Evolutionary conservation across 2,329 filamentous ascomycete species (phyloP).

Genomic region (Cylindrodendrum hubeiense): DNA sequence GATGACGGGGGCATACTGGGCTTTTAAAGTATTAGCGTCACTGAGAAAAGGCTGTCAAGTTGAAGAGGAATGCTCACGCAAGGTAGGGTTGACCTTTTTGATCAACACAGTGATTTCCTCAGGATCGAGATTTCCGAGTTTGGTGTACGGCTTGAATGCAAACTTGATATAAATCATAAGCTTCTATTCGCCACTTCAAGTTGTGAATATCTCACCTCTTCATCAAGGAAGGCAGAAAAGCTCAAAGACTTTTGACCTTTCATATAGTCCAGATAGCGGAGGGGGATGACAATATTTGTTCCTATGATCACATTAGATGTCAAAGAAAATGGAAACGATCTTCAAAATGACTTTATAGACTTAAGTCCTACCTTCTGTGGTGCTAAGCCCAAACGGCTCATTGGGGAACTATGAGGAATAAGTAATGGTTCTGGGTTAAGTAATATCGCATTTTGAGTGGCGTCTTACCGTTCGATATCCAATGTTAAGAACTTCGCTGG

Average conservation of each 20-base stretch:
- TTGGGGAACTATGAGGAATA: no score
- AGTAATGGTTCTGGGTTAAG: no score
- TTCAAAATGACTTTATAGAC: no score
- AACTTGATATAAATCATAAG: background rate
- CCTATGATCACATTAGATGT: background rate
- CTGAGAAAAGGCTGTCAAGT: background rate
- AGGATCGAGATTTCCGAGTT: slow-evolving; percentile 17
- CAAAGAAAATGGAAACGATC: background rate
- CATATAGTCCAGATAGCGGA: slow-evolving; percentile 7
- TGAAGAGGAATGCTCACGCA: slow-evolving; percentile 5
- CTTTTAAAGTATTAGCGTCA: slow-evolving; percentile 3
- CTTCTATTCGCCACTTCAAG: no score
- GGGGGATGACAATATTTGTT: slow-evolving; percentile 19
- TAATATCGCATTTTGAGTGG: no score
- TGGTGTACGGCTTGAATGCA: slow-evolving; percentile 20
- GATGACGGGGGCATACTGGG: slow-evolving; percentile 12
- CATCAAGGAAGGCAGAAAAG: slow-evolving; percentile 24
- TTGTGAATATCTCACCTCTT: slow-evolving; percentile 15
- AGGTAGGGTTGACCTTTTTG: slow-evolving; percentile 20
- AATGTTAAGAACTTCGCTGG: no score
- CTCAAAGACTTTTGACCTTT: slow-evolving; percentile 18
- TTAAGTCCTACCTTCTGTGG: slow-evolving; percentile 2
- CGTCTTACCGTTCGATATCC: no score
- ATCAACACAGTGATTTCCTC: slow-evolving; percentile 19
- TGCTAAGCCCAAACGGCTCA: background rate